Conservation (phyloP, 1,284 basidiomycete species). For the Fomitopsis palustris region DNA sequence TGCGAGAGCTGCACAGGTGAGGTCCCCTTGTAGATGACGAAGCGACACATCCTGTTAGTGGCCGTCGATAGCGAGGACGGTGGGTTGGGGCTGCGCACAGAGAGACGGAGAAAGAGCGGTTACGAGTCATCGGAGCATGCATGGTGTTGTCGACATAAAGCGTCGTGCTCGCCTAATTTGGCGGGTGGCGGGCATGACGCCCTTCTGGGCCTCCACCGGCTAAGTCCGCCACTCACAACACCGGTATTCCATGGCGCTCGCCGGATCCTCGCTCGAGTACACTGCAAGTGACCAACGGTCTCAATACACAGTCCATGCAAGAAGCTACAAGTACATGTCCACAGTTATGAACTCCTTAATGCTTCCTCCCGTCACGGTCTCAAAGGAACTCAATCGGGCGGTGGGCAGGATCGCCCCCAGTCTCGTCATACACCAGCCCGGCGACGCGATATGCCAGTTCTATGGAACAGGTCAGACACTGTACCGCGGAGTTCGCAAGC, state of each 20-base stretch:
- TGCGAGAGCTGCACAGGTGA: slow-evolving; percentile 86
- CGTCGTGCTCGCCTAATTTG: background rate
- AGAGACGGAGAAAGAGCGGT: background rate
- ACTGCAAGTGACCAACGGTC: background rate
- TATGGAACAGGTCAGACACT: slow-evolving; percentile 27
- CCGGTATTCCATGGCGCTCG: background rate
- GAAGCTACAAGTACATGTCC: slow-evolving; percentile 4
- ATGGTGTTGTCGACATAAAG: background rate
- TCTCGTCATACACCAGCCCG: slow-evolving; percentile 78
- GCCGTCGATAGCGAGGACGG: background rate
- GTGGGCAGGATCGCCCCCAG: slow-evolving; percentile 63
- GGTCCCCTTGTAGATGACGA: slow-evolving; percentile 90
- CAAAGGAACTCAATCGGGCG: slow-evolving; percentile 71
- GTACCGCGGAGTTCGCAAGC: background rate
- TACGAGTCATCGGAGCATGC: background rate
- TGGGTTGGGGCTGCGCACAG: slow-evolving; percentile 3
- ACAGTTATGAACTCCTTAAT: background rate
- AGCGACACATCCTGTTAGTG: slow-evolving; percentile 65
- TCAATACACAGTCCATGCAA: background rate
- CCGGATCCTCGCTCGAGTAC: background rate
- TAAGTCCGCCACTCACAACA: background rate
- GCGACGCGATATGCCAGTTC: slow-evolving; percentile 83
- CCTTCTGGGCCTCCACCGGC: background rate
- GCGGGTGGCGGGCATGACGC: background rate
- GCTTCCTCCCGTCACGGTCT: slow-evolving; percentile 7